These are phyloP conservation scores for Viridothelium virens DNA, from an alignment of 495 filamentous ascomycete genomes.

Conservation along the genomic window DNA sequence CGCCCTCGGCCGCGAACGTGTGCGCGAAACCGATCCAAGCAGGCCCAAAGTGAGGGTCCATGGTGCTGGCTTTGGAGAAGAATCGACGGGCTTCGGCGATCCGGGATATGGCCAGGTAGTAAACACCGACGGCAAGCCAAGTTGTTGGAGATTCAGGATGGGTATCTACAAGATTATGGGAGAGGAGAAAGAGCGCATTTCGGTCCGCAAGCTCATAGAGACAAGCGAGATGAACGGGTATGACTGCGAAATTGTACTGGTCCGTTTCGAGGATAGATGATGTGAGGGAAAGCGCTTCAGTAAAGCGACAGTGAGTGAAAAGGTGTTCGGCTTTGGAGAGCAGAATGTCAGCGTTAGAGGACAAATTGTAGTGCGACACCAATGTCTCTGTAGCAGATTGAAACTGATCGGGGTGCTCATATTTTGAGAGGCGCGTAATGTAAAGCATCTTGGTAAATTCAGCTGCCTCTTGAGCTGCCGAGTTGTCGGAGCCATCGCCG, in stretches of 20 bases:
- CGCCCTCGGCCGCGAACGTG: constrained; percentile 99
- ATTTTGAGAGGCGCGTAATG: constrained; percentile 92
- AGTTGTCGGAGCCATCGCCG: constrained; percentile 47
- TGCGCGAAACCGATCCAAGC: constrained; percentile 99
- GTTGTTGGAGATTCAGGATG: constrained; percentile 85
- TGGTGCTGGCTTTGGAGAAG: constrained; percentile 93
- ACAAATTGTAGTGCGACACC: constrained; percentile 85
- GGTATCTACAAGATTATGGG: constrained; percentile 89
- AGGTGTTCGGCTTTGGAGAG: constrained; percentile 86
- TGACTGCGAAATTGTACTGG: constrained; percentile 79
- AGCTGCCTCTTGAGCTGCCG: constrained; percentile 68
- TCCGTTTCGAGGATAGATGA: constrained; percentile 69
- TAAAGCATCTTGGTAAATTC: constrained; percentile 96
- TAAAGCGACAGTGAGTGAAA: constrained; percentile 91
- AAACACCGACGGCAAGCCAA: constrained; percentile 89
- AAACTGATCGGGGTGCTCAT: constrained; percentile 77
- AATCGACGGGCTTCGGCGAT: constrained; percentile 90
- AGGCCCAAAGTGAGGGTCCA: constrained; percentile 95
- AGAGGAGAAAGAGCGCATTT: constrained; percentile 81
- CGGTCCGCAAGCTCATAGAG: constrained; percentile 79
- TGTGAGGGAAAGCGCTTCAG: constrained; percentile 75
- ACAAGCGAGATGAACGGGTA: constrained; percentile 87
- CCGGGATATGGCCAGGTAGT: constrained; percentile 83
- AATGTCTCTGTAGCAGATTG: constrained; percentile 83
- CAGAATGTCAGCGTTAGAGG: constrained; percentile 80